These are phyloP conservation scores for Gaultheria prostrata DNA, from an alignment of 148 eudicot species.

Conservation along the genomic window DNA sequence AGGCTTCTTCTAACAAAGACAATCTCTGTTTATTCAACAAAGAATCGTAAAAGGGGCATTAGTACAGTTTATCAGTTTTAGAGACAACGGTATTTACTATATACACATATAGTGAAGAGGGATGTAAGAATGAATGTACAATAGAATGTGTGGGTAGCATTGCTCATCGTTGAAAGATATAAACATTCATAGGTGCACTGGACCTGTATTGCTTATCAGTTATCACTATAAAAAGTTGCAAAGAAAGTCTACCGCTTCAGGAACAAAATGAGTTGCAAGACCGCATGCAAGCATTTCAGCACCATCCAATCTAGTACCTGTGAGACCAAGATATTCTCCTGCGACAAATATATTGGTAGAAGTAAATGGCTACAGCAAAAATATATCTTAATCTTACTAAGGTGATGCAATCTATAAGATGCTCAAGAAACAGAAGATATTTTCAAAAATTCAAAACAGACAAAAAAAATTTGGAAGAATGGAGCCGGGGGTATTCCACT, in stretches of 20 bases:
- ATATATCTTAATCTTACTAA: background rate
- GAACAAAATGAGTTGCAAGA: slow-evolving; percentile 93
- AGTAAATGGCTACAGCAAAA: slow-evolving; percentile 7
- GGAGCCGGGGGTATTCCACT: too few species aligned
- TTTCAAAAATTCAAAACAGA: too few species aligned
- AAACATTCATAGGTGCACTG: background rate
- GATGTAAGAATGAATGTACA: background rate
- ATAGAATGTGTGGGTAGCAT: background rate
- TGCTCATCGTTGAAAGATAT: background rate
- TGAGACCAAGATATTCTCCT: slow-evolving; percentile 91
- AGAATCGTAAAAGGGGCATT: background rate
- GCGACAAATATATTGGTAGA: slow-evolving; percentile 13
- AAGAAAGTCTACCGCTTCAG: slow-evolving; percentile 45
- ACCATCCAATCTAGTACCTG: slow-evolving; percentile 91
- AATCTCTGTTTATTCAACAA: slow-evolving; percentile 49
- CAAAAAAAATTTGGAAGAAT: too few species aligned
- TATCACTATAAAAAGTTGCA: background rate
- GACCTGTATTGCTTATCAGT: background rate
- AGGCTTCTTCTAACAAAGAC: slow-evolving; percentile 57
- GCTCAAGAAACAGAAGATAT: background rate
- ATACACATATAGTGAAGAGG: background rate
- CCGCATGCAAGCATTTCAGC: slow-evolving; percentile 99
- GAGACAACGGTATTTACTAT: background rate
- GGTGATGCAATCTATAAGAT: background rate
- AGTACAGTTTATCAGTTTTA: background rate